phyloP scores from a whole-genome alignment of 345 rosid species.

The Linum lewisii region DNA sequence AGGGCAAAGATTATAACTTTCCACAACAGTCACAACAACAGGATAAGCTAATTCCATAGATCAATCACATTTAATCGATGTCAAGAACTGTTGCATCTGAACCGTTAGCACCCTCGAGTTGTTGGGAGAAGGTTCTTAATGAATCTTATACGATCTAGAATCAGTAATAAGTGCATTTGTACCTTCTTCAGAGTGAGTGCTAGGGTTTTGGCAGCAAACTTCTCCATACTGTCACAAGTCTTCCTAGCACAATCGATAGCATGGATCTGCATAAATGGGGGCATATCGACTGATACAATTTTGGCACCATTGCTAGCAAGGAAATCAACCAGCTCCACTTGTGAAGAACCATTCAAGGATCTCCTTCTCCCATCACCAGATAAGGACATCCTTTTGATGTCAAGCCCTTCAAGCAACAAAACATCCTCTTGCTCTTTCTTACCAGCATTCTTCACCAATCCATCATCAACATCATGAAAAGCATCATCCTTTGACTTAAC shows the following conservation, averaged over 20 bases:
- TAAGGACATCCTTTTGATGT: constrained; percentile 27
- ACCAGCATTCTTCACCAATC: constrained; percentile 17
- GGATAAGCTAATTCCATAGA: constrained; percentile 6
- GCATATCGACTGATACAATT: constrained; percentile 66
- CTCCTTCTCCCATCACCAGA: constrained; percentile 36
- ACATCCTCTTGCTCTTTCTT: constrained; percentile 16
- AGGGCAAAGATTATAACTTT: no score
- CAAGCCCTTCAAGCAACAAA: constrained; percentile 14
- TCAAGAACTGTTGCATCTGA: no score
- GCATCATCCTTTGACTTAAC: not conserved
- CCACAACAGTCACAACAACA: no score
- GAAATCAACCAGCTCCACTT: constrained; percentile 40
- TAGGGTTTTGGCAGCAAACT: constrained; percentile 55
- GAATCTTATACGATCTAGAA: no score
- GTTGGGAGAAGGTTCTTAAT: no score
- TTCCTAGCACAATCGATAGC: constrained; percentile 63
- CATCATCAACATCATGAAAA: not conserved
- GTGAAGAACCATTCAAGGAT: constrained; percentile 33
- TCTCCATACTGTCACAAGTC: constrained; percentile 56
- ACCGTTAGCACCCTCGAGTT: no score
- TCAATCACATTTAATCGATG: not conserved
- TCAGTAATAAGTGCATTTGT: constrained; percentile 1
- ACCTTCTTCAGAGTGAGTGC: constrained; percentile 66
- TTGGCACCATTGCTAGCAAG: constrained; percentile 55
- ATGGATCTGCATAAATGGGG: constrained; percentile 77